These are phyloP conservation scores for Aegilops bicornis DNA, from an alignment of 176 grass and related monocot species.

Conservation along the genomic window DNA sequence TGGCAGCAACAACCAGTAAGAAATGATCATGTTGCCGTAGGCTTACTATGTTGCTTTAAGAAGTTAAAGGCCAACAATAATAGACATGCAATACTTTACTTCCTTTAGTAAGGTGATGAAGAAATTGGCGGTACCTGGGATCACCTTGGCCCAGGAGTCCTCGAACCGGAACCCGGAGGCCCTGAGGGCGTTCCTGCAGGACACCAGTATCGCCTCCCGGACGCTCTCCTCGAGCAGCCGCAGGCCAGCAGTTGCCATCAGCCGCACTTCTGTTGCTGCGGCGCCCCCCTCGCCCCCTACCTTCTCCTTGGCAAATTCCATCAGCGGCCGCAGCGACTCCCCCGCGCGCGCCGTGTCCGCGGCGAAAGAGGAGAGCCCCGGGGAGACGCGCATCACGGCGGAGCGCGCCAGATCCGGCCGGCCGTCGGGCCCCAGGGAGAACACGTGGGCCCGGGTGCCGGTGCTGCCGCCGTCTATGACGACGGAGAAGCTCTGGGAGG, in stretches of 20 bases:
- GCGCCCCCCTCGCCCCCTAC: constrained; percentile 30
- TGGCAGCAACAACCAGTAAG: background rate
- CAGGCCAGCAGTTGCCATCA: constrained; percentile 90
- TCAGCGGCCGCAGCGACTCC: constrained; percentile 48
- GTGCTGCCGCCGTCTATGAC: constrained; percentile 83
- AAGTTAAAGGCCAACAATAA: background rate
- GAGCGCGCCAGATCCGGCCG: constrained; percentile 73
- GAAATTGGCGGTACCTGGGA: constrained; percentile 52
- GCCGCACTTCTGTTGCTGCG: constrained; percentile 54
- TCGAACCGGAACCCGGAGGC: constrained; percentile 66
- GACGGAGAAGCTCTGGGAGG: constrained; percentile 45
- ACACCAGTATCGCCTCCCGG: constrained; percentile 60
- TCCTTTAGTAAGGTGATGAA: background rate
- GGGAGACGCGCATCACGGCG: constrained; percentile 61
- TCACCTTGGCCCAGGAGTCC: constrained; percentile 77
- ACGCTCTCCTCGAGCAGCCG: constrained; percentile 47
- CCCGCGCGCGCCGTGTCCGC: constrained; percentile 42
- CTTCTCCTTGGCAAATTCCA: constrained; percentile 56
- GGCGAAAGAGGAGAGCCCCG: constrained; percentile 74
- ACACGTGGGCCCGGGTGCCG: constrained; percentile 79
- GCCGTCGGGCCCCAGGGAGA: constrained; percentile 42
- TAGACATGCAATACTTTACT: background rate
- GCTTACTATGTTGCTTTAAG: background rate
- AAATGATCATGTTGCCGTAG: background rate
- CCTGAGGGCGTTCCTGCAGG: constrained; percentile 62